Conservation (phyloP, 148 eudicot species). For the Fagopyrum esculentum region DNA sequence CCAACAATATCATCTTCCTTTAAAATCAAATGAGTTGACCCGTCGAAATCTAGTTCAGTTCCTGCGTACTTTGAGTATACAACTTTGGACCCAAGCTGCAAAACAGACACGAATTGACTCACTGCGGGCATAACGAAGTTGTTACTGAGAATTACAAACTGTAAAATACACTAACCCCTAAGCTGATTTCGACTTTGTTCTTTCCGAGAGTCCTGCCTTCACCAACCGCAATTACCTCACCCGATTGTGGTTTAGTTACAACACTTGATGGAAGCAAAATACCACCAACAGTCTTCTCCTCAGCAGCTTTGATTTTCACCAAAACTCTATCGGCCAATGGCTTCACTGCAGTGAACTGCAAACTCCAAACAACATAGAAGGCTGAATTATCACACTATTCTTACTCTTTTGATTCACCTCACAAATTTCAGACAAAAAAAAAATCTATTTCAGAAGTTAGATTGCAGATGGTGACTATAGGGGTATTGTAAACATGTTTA, state of each 20-base stretch:
- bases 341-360: slow-evolving; percentile 67
- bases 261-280: slow-evolving; percentile 74
- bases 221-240: slow-evolving; percentile 85
- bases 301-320: slow-evolving; percentile 62
- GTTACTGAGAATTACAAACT: not conserved
- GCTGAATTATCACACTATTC: too few species aligned
- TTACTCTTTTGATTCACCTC: too few species aligned
- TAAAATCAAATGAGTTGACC: slow-evolving; percentile 56
- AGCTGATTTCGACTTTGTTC: slow-evolving; percentile 48
- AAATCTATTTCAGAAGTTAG: too few species aligned
- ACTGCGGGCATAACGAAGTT: not conserved
- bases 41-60: slow-evolving; percentile 81
- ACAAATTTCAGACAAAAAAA: too few species aligned
- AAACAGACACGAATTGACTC: not conserved
- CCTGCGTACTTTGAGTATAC: slow-evolving; percentile 91
- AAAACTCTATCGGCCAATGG: slow-evolving; percentile 86
- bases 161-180: slow-evolving; percentile 37
- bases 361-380: not conserved
- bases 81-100: slow-evolving; percentile 62
- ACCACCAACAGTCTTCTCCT: slow-evolving; percentile 75
- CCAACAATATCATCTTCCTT: slow-evolving; percentile 95
- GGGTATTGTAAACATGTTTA: too few species aligned
- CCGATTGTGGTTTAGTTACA: slow-evolving; percentile 67
- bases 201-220: slow-evolving; percentile 74
- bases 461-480: too few species aligned